Evolutionary conservation across 2,329 filamentous ascomycete species (phyloP), one percentile per base, ranked within the genome.

Genomic region (Nothomitra cinnamomea): DNA sequence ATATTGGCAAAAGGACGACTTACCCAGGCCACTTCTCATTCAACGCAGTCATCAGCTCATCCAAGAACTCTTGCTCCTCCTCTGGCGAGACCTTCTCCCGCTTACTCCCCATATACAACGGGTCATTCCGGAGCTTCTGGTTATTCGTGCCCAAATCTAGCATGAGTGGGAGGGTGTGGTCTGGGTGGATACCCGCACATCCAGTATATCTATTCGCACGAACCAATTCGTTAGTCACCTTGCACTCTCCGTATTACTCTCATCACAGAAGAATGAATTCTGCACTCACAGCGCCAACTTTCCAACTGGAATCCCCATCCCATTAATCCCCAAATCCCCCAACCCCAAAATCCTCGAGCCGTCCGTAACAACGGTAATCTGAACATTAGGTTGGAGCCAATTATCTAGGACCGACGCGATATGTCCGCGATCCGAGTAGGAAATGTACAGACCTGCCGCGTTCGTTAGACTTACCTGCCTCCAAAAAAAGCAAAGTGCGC

Each of bases 311-410:
- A 98, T 98, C 60, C 92, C 92, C 74, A 96, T 94, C 64, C 92
- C 92, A 69, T 95, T 95, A 60, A 98, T 83, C 61, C 92, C 92
- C 55, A 96, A 78, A 69, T 98, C 92, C 61, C 92, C 92, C 38
- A 98, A 80, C 64, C 92, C 90, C 55, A 89, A 81, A 67, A 83
- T 95, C 60, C 92, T 84, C 50, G 89, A 95, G 57, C 92, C 92
- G 67, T 98, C 92, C 15, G 92, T 96, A 61, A 98, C 83, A 66
- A 95, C 89, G 64, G 88, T 94, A 65, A 98, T 98, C 68, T 95
- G 87, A 32, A 94, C 90, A 59, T 87, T 80, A 59, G 77, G 70
- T 67, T 92, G 83, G 25, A 87, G 88, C 92, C 92, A 98, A 70
- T 96, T 96, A 64, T 81, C 75, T 60, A 96, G 81, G 66, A 96